Base-by-base conservation (phyloP, 2,329 filamentous ascomycete species). In the Colletotrichum simmondsii region DNA sequence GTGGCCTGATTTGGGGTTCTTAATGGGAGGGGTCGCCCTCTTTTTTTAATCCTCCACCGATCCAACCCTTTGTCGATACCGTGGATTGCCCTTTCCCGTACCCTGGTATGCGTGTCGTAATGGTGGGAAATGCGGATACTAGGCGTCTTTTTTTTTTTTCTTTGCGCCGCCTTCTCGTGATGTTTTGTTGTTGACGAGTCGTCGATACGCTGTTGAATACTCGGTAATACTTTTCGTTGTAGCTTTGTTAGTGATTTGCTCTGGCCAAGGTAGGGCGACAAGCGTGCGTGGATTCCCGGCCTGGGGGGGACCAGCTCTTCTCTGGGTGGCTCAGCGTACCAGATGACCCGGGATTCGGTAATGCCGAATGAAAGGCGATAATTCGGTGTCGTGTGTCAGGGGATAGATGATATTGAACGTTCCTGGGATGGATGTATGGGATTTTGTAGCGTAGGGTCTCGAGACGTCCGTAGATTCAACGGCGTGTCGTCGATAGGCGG, bases 1-100 rank as follows among this genome's bases (percentile, higher is more conserved):
- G 56, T 73, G 71, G 71, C 61, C 66, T 71, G 71, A 73, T 73
- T 42, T 73, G 66, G 71, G 66, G 49, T 56, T 62, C 70, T 61
- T 46, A 57, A 71, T 56, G 56, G 66, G 66, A 71, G 71, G 35
- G 30, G 56, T 37, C 66, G 54, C 71, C 71, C 66, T 73, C 71
- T 73, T 73, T 73, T 72, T 65, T 65, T 52, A 64, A 53, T 65
- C 26, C 28, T 56, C 19, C 12, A 22, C 42, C 42, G 42, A 22
- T 49, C 42, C 42, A 49, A 49, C 42, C 37, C 37, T 42, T 42
- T 42, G 37, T 42, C 16, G 37, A 42, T 19, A 42, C 16, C 37
- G 37, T 19, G 37, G 37, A 19, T 19, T 42, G 37, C 16, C 5
- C 37, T 19, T 42, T 12, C 14, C 37, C 16, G 37, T 16, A 42